Conservation (phyloP, 805 yeast species). For the Myxozyma melibiosi region DNA sequence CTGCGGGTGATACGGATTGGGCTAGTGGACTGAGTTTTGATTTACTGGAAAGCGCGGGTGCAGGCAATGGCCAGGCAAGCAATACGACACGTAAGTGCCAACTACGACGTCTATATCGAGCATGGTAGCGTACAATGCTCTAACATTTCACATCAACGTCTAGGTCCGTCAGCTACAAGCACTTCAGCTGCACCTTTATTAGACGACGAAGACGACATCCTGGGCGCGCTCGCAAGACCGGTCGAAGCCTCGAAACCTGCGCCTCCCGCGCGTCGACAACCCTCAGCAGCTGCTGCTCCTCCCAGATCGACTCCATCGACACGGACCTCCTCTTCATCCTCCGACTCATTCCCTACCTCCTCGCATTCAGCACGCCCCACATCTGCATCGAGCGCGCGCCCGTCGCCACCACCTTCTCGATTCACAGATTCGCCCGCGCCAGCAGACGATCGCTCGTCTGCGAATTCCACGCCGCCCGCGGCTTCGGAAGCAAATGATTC, state of each 20-base stretch:
- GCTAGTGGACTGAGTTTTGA: conserved; percentile 29
- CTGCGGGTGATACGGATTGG: conserved; percentile 15
- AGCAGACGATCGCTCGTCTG: conserved; percentile 1
- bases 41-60: conserved; percentile 2
- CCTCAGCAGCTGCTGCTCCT: not conserved
- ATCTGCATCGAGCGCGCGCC: conserved; percentile 1
- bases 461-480: conserved; percentile 5
- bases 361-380: not conserved
- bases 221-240: conserved; percentile 34
- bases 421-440: not conserved
- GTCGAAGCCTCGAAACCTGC: conserved; percentile 10
- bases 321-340: conserved; percentile 1
- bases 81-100: not conserved
- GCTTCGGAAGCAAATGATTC: conserved; percentile 39
- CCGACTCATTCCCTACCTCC: not conserved
- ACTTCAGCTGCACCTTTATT: not conserved
- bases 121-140: too few relatives aligned
- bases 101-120: too few relatives aligned
- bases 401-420: not conserved
- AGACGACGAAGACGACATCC: conserved; percentile 30
- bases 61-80: not conserved
- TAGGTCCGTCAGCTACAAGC: not conserved
- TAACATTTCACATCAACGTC: too few relatives aligned
- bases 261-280: not conserved
- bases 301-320: too few relatives aligned